Evolutionary conservation across 371 early-diverging fungal genomes (phyloP), one percentile per base, ranked within the genome.

Genomic region (Mucor irregularis): DNA sequence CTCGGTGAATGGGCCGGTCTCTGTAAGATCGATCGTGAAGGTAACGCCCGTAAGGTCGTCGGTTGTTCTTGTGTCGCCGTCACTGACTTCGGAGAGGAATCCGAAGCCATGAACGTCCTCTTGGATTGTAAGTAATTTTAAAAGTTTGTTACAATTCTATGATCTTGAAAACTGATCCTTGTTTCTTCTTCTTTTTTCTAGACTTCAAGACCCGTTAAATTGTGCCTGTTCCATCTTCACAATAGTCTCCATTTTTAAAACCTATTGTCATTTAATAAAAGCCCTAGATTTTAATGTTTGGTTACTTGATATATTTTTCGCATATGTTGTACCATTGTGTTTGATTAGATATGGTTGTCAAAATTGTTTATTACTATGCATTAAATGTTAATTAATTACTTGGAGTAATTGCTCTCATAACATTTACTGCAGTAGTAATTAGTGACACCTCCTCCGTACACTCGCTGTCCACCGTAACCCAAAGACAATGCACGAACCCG

Each of bases 1-100:
- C 89, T 98, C 67, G 98, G 98, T 76, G 95, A 97, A 86, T 96
- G 96, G 98, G 93, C 90, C 67, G 97, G 97, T 83, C 93, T 96
- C 66, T 98, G 97, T 93, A 97, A 98, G 92, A 92, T 96, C 73
- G 98, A 98, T 81, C 90, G 94, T 73, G 94, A 95, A 75, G 98
- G 98, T 71, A 94, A 92, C 82, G 89, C 98, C 76, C 94, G 96
- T 74, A 97, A 97, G 92, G 90, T 96, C 61, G 96, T 96, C 61
- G 94, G 90, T 55, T 92, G 93, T 83, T 93, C 95, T 55, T 92
- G 91, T 78, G 96, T 93, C 50, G 98, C 95, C 67, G 92, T 98
- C 81, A 88, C 86, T 74, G 91, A 96, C 84, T 95, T 90, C 79
- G 97, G 97, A 68, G 96, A 95, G 82, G 97, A 98, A 79, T 92